Percentiles rank a stretch among this genome's conserved stretches.
Conservation (phyloP, 495 filamentous ascomycete species). For the Lophium mytilinum region DNA sequence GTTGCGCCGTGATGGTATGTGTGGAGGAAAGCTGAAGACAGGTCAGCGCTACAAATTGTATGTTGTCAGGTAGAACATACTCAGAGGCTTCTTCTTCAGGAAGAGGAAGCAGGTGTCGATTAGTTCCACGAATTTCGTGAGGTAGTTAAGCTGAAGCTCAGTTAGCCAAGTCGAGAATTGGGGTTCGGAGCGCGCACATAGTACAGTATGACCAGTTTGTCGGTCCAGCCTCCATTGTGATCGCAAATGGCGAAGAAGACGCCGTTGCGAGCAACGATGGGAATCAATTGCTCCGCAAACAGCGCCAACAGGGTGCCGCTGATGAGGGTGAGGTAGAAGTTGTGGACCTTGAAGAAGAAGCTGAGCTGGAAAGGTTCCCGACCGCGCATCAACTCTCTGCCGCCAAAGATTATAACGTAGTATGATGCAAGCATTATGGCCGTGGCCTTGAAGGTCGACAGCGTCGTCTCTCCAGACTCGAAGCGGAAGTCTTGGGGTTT, state of each 20-base stretch:
- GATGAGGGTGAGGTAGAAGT: conserved; percentile 68
- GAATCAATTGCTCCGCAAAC: conserved; percentile 66
- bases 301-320: conserved; percentile 58
- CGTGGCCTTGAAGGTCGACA: conserved; percentile 62
- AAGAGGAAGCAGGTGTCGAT: conserved; percentile 76
- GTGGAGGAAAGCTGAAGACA: conserved; percentile 63
- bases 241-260: conserved; percentile 68
- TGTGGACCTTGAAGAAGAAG: conserved; percentile 68
- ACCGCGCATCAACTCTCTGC: conserved; percentile 64
- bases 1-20: conserved; percentile 82
- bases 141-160: conserved; percentile 63
- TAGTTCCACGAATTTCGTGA: conserved; percentile 76
- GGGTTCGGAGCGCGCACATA: conserved; percentile 50
- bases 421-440: conserved; percentile 57
- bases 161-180: conserved; percentile 27
- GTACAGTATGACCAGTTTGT: conserved; percentile 66
- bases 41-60: conserved; percentile 21
- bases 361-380: conserved; percentile 59
- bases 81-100: conserved; percentile 81
- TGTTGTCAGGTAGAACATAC: conserved; percentile 38
- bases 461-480: conserved; percentile 55
- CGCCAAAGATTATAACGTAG: conserved; percentile 69
- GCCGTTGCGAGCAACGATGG: conserved; percentile 57
- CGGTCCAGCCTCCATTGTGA: conserved; percentile 66
- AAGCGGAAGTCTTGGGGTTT: conserved; percentile 64